Percentiles rank a stretch among this genome's conserved stretches.
These are phyloP conservation scores for Moringa oleifera DNA, from an alignment of 345 rosid species.

Conservation along the genomic window DNA sequence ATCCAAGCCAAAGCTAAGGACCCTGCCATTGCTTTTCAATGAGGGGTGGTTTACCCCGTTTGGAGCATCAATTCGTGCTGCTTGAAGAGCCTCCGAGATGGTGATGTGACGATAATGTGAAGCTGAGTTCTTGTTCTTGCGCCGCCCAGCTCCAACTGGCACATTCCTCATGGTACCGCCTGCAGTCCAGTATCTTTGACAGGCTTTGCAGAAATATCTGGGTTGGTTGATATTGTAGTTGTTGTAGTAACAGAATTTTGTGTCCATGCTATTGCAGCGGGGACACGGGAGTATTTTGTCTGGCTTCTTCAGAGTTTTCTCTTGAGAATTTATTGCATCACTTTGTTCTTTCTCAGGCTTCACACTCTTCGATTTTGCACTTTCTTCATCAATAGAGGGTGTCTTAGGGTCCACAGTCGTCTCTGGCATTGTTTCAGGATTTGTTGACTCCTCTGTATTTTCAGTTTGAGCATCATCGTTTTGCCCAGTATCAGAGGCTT, in stretches of 20 bases:
- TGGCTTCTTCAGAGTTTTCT: conserved; percentile 74
- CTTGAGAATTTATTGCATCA: conserved; percentile 34
- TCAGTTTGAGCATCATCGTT: conserved; percentile 12
- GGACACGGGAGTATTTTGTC: conserved; percentile 89
- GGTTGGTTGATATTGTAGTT: conserved; percentile 93
- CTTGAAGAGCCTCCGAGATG: conserved; percentile 70
- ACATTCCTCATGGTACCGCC: conserved; percentile 95
- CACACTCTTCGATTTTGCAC: conserved; percentile 29
- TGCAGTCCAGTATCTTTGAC: conserved; percentile 95
- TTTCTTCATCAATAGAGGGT: conserved; percentile 43
- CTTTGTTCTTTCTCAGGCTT: conserved; percentile 35
- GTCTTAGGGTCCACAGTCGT: conserved; percentile 33
- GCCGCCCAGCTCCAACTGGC: conserved; percentile 85
- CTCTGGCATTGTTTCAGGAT: conserved; percentile 18
- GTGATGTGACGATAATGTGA: conserved; percentile 59
- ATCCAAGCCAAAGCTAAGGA: conserved; percentile 63
- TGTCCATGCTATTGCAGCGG: conserved; percentile 84
- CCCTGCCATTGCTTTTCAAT: conserved; percentile 45
- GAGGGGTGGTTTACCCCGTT: conserved; percentile 35
- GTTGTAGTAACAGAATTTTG: conserved; percentile 90
- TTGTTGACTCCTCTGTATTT: conserved; percentile 15
- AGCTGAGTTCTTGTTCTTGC: conserved; percentile 77
- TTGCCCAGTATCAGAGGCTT: conserved; percentile 14
- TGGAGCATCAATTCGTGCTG: conserved; percentile 44
- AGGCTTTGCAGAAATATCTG: conserved; percentile 88